Base-by-base conservation (phyloP, 441 rosid genomes). In the Syzygium syzygioides region DNA sequence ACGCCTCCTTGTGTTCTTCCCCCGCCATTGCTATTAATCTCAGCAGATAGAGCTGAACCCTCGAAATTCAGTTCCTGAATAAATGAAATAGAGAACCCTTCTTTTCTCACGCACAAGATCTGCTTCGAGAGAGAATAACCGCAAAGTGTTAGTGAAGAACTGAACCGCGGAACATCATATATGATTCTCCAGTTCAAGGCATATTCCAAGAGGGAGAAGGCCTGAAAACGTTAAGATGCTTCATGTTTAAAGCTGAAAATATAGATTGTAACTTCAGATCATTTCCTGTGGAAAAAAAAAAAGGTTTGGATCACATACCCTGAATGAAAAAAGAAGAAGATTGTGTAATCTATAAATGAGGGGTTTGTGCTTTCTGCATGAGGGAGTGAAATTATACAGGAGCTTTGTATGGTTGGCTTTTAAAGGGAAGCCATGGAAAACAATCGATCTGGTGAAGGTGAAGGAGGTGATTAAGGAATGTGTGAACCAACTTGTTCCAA, bases 1-100 rank as follows among this genome's bases (percentile, higher is more conserved):
- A 87, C 37, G 94, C 62, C 91, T 93, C 95, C 57, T 59, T 86
- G 15, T 62, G 88, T 80, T 92, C 93, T 85, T 90, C 90, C 55
- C 87, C 93, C 93, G 92, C 93, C 62, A 48, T 87, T 19, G 68
- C 26, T 41, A 12, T 10, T 25, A 23, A 37, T 17, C 83, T 76
- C n/a, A 20, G 23, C 83, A 37, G 83, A 41, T 28, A 13, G 52
- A 37, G 83, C 83, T 9, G 83, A 20, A 76, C 52, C 52, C n/a
- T 28, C 52, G 17, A 23, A 76, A 37, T 37, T 76, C 83, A 76
- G n/a, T 52, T 76, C 52, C 83, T 37, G 52, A 37, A 37, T n/a
- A 41, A 76, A 76, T 13, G 52, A 37, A 23, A 76, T 3, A 10
- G n/a, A 71, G 41, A 10, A 23, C 26, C 50, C 80, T 23, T 68